Percentiles rank a stretch among this genome's conserved stretches.
Conservation (phyloP, 2,329 filamentous ascomycete species). For the Colletotrichum chlorophyti region DNA sequence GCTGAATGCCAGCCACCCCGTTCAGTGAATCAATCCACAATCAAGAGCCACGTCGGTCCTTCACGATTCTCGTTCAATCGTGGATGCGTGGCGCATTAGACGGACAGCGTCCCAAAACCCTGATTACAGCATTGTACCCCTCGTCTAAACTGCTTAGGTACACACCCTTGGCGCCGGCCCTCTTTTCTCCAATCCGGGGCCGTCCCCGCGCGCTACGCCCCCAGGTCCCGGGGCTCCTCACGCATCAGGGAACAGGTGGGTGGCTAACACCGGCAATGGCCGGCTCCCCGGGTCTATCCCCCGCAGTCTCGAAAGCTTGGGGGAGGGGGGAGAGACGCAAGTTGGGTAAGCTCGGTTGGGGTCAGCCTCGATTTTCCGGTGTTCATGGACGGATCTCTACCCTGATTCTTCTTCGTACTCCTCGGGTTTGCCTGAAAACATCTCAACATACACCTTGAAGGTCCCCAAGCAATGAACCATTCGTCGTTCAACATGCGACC, state of each 20-base stretch:
- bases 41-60: too few species aligned
- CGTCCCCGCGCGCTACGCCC: slow-evolving; percentile 16
- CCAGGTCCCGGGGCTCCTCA: too few species aligned
- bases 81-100: too few species aligned
- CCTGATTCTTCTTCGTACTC: neutral
- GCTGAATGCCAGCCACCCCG: too few species aligned
- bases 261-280: slow-evolving; percentile 43
- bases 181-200: slow-evolving; percentile 20
- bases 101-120: too few species aligned
- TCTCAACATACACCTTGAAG: too few species aligned
- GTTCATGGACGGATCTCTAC: neutral
- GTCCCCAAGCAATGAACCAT: neutral
- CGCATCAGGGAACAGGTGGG: slow-evolving; percentile 17
- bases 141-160: neutral
- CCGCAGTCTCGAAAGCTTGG: slow-evolving; percentile 9
- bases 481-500: slow-evolving; percentile 23
- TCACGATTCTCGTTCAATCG: too few species aligned
- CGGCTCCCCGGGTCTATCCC: slow-evolving; percentile 37
- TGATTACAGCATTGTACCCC: too few species aligned
- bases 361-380: neutral
- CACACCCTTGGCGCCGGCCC: slow-evolving; percentile 2
- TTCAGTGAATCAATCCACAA: too few species aligned
- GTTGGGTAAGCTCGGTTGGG: slow-evolving; percentile 7
- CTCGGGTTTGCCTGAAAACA: neutral
- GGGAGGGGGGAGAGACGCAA: neutral